A percentile compares a stretch with the other conserved stretches of the same genome.
Evolutionary conservation across 306 rosid species (phyloP).

Genomic region (Lathyrus sativus): DNA sequence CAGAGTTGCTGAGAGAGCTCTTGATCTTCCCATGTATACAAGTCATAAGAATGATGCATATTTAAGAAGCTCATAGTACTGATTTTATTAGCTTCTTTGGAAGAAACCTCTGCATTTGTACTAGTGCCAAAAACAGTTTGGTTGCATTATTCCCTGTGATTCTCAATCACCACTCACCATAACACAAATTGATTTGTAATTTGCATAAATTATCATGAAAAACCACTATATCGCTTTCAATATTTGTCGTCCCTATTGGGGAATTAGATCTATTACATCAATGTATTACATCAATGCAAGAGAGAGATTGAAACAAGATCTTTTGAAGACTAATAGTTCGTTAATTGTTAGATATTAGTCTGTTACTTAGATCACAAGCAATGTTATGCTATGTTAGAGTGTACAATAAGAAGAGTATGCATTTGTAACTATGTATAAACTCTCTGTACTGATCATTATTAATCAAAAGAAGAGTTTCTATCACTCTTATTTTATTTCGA

Average conservation of each 20-base stretch:
- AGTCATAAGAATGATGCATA: conserved; percentile 60
- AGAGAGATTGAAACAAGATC: too few species aligned
- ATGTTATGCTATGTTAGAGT: too few species aligned
- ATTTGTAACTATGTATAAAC: too few species aligned
- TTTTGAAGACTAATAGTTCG: too few species aligned
- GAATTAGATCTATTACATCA: not conserved
- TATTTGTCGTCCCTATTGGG: conserved; percentile 2
- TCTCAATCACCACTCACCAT: conserved; percentile 17
- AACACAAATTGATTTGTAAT: conserved; percentile 2
- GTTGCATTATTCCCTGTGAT: not conserved
- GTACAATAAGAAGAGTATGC: too few species aligned
- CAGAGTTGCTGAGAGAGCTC: conserved; percentile 69
- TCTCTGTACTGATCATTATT: too few species aligned
- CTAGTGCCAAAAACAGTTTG: conserved; percentile 6
- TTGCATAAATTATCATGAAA: conserved; percentile 8
- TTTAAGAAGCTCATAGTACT: conserved; percentile 45
- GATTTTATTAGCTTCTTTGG: conserved; percentile 24
- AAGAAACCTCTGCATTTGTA: conserved; percentile 21
- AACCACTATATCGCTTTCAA: not conserved
- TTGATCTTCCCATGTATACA: conserved; percentile 85
- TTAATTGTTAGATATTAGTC: too few species aligned
- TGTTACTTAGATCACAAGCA: too few species aligned
- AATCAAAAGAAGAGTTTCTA: too few species aligned
- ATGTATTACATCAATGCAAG: too few species aligned
- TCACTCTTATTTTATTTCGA: too few species aligned